Evolutionary conservation across 108 stramenopile genomes (phyloP).

Genomic region (Seminavis robusta): DNA sequence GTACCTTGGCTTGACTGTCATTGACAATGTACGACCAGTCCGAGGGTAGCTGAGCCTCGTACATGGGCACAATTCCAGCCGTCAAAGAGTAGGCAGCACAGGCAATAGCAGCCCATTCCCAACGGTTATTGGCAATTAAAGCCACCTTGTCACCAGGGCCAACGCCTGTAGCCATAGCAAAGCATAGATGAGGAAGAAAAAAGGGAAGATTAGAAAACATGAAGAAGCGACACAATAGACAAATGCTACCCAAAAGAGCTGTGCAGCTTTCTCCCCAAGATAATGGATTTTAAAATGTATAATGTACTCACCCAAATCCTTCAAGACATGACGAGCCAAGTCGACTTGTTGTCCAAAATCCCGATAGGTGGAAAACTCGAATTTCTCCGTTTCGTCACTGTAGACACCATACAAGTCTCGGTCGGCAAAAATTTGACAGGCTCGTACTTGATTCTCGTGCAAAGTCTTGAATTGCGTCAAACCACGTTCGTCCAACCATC

Average conservation of each 20-base stretch:
- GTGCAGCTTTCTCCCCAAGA: not conserved
- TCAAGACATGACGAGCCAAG: constrained; percentile 61
- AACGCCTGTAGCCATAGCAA: constrained; percentile 65
- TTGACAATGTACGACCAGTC: constrained; percentile 95
- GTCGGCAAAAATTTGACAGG: constrained; percentile 53
- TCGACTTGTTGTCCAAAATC: constrained; percentile 66
- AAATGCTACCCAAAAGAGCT: not conserved
- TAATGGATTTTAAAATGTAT: no score
- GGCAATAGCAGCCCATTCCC: constrained; percentile 89
- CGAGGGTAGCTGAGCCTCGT: constrained; percentile 90
- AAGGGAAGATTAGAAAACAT: not conserved
- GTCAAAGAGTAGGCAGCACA: constrained; percentile 87
- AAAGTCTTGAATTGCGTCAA: constrained; percentile 64
- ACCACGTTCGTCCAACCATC: constrained; percentile 58
- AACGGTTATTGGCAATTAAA: constrained; percentile 90
- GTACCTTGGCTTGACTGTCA: constrained; percentile 70
- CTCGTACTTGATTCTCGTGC: constrained; percentile 70
- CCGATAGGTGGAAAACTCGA: constrained; percentile 73
- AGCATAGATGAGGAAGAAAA: not conserved
- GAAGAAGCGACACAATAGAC: not conserved
- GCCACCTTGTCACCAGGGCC: constrained; percentile 70
- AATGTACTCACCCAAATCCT: constrained; percentile 68
- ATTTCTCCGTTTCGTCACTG: constrained; percentile 33
- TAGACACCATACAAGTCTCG: constrained; percentile 78
- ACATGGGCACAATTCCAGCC: constrained; percentile 95